Percentiles rank a stretch among this genome's conserved stretches.
Conservation (phyloP, 805 yeast genomes). For the Hemisphaericaspora nanyangensis region DNA sequence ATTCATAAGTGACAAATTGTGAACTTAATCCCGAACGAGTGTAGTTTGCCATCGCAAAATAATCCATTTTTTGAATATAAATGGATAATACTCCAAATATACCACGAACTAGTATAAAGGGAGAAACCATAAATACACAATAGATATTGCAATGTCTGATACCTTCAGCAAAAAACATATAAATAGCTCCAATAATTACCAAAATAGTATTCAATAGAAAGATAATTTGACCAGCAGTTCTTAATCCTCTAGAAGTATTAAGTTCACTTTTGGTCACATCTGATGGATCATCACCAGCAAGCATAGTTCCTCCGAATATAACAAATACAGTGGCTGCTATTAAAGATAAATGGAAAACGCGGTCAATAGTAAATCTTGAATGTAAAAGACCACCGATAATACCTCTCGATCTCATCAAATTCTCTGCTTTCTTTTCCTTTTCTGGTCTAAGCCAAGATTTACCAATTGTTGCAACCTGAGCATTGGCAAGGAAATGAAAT, state of each 20-base stretch:
- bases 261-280: slow-evolving; percentile 9
- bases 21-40: slow-evolving; percentile 16
- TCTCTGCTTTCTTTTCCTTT: slow-evolving; percentile 6
- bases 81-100: slow-evolving; percentile 33
- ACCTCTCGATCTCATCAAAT: slow-evolving; percentile 1
- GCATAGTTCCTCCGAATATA: slow-evolving; percentile 28
- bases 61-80: slow-evolving; percentile 29
- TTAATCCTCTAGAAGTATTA: slow-evolving; percentile 20
- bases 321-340: slow-evolving; percentile 31
- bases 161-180: slow-evolving; percentile 15
- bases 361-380: slow-evolving; percentile 3
- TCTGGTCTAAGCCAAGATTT: slow-evolving; percentile 21
- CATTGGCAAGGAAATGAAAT: slow-evolving; percentile 23
- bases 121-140: slow-evolving; percentile 21
- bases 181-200: slow-evolving; percentile 17
- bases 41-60: slow-evolving; percentile 26
- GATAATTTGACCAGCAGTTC: slow-evolving; percentile 30
- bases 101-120: slow-evolving; percentile 33
- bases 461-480: slow-evolving; percentile 22
- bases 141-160: slow-evolving; percentile 16
- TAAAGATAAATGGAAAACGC: slow-evolving; percentile 21
- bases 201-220: slow-evolving; percentile 21
- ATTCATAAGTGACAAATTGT: slow-evolving; percentile 28
- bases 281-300: slow-evolving; percentile 21
- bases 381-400: background rate